A percentile compares a stretch with the other conserved stretches of the same genome.
Evolutionary conservation across 495 filamentous ascomycete genomes (phyloP).

Genomic region (Evansstolkia leycettana): DNA sequence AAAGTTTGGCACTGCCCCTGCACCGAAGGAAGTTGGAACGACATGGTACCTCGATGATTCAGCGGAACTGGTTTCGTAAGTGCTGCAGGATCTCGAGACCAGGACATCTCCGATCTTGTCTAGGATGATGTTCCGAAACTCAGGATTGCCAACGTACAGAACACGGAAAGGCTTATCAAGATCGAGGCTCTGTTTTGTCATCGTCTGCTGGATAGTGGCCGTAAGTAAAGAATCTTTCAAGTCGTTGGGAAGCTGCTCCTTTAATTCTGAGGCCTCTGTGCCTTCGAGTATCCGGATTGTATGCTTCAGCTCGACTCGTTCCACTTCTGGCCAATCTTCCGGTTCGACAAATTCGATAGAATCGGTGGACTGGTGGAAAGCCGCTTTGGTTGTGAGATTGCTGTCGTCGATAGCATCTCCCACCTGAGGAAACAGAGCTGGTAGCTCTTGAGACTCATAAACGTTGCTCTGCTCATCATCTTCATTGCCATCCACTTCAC

Average conservation of each 20-base stretch:
- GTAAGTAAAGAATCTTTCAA: slow-evolving; percentile 24
- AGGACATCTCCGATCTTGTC: slow-evolving; percentile 61
- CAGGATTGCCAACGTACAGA: slow-evolving; percentile 53
- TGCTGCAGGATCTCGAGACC: slow-evolving; percentile 33
- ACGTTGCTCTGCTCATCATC: slow-evolving; percentile 15
- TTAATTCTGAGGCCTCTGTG: slow-evolving; percentile 36
- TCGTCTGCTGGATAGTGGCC: slow-evolving; percentile 57
- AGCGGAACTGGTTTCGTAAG: slow-evolving; percentile 30
- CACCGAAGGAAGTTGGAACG: slow-evolving; percentile 61
- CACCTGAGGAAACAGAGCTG: slow-evolving; percentile 23
- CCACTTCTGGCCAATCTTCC: slow-evolving; percentile 34
- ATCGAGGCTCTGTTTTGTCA: slow-evolving; percentile 51
- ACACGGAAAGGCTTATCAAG: slow-evolving; percentile 56
- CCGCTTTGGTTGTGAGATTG: slow-evolving; percentile 28
- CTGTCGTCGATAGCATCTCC: slow-evolving; percentile 30
- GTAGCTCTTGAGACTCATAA: slow-evolving; percentile 30
- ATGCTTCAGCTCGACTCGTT: slow-evolving; percentile 49
- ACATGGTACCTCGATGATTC: slow-evolving; percentile 58
- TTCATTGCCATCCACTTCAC: slow-evolving; percentile 20
- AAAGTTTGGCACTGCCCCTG: slow-evolving; percentile 36
- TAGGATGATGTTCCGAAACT: slow-evolving; percentile 55
- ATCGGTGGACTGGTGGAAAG: slow-evolving; percentile 21
- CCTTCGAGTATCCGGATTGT: slow-evolving; percentile 47
- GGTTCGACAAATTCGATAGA: slow-evolving; percentile 53
- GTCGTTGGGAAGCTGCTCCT: slow-evolving; percentile 20